Percentiles rank a stretch among this genome's conserved stretches.
Evolutionary conservation across 768 basidiomycete genomes (phyloP).

Genomic region (Tricholoma matsutake): DNA sequence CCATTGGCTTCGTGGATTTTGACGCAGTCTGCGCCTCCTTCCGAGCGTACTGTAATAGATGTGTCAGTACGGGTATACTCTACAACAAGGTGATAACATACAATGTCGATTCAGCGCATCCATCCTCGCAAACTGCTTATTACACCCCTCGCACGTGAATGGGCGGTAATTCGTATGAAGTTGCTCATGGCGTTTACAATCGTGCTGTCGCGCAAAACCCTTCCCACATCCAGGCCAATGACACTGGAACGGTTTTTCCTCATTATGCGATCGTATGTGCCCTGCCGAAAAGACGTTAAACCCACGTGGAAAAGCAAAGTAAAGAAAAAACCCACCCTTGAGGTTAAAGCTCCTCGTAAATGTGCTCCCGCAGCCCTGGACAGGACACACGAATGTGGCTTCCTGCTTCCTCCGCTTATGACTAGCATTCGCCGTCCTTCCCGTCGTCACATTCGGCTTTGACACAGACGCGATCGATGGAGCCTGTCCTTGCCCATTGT

Average conservation of each 20-base stretch:
- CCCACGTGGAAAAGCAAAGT: background rate
- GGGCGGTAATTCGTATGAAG: conserved; percentile 91
- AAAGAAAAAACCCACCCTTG: conserved; percentile 55
- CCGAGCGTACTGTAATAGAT: conserved; percentile 60
- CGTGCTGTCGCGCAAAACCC: conserved; percentile 92
- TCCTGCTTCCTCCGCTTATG: conserved; percentile 84
- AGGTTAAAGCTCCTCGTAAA: conserved; percentile 93
- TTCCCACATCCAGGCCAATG: conserved; percentile 94
- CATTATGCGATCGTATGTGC: conserved; percentile 93
- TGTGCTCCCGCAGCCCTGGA: conserved; percentile 81
- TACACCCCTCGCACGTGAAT: conserved; percentile 90
- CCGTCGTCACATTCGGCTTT: conserved; percentile 88
- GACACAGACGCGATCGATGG: conserved; percentile 25
- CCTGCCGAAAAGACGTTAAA: conserved; percentile 39
- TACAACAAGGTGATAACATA: conserved; percentile 41
- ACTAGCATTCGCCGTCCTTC: conserved; percentile 84
- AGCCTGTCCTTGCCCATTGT: background rate
- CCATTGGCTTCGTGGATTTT: conserved; percentile 32
- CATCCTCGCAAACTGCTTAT: conserved; percentile 91
- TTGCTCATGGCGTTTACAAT: conserved; percentile 95
- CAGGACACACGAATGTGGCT: conserved; percentile 80
- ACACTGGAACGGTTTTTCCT: conserved; percentile 93
- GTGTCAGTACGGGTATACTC: background rate
- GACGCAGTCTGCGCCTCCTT: conserved; percentile 77
- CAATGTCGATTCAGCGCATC: conserved; percentile 93